Percentiles rank a stretch among this genome's conserved stretches.
Evolutionary conservation across 116 monocot species (phyloP).

Genomic region (Iris pallida): DNA sequence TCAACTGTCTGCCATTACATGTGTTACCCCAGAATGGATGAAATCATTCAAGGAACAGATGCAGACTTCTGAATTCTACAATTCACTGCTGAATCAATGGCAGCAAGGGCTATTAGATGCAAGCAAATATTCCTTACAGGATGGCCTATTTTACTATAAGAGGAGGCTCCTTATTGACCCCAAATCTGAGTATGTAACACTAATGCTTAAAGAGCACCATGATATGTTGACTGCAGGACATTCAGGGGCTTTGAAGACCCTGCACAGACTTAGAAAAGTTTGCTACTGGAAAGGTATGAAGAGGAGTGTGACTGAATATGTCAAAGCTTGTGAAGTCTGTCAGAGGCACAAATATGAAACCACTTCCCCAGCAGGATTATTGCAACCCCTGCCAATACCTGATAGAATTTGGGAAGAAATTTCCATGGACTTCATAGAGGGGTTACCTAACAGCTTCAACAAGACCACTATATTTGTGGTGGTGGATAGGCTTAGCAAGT

Average conservation of each 20-base stretch:
- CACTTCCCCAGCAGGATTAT: neutral
- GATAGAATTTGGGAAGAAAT: slow-evolving; percentile 5
- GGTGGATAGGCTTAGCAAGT: no score
- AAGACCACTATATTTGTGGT: no score
- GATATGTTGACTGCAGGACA: neutral
- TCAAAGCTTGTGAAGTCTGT: slow-evolving; percentile 1
- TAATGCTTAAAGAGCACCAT: neutral
- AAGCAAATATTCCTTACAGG: neutral
- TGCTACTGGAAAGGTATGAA: neutral
- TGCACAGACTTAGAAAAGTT: no score
- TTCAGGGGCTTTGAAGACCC: neutral
- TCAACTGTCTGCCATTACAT: neutral
- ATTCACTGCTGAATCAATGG: no score
- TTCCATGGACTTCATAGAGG: slow-evolving; percentile 15
- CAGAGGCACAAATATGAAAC: slow-evolving; percentile 6
- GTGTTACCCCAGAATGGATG: neutral
- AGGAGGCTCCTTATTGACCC: neutral
- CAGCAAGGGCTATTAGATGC: neutral
- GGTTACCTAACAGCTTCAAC: neutral
- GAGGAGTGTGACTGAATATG: neutral
- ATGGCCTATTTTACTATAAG: neutral
- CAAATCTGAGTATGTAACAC: neutral
- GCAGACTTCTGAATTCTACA: no score
- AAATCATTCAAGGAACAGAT: neutral
- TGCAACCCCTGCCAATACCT: slow-evolving; percentile 10